Percentiles rank a stretch among this genome's conserved stretches.
Evolutionary conservation across 805 yeast genomes (phyloP).

Genomic region (Candida bentonensis): DNA sequence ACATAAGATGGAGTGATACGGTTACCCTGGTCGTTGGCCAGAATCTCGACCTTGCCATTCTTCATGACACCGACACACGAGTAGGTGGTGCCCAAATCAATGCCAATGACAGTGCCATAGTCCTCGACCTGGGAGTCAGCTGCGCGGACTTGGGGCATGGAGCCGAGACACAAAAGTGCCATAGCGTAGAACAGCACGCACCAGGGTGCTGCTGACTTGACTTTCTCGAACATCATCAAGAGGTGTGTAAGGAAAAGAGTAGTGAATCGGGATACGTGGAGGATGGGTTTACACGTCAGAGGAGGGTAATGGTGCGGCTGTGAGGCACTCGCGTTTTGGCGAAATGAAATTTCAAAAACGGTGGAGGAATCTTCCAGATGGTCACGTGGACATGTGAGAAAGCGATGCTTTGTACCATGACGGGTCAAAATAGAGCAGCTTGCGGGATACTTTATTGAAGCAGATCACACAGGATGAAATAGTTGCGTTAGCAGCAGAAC

Average conservation of each 20-base stretch:
- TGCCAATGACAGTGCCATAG: slow-evolving; percentile 59
- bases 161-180: slow-evolving; percentile 14
- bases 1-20: slow-evolving; percentile 94
- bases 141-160: slow-evolving; percentile 4
- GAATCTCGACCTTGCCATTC: slow-evolving; percentile 77
- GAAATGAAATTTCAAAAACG: no score
- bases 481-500: no score
- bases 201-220: slow-evolving; percentile 15
- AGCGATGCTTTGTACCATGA: no score
- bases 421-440: no score
- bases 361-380: no score
- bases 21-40: slow-evolving; percentile 94
- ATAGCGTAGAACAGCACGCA: slow-evolving; percentile 22
- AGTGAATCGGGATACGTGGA: no score
- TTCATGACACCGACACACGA: slow-evolving; percentile 89
- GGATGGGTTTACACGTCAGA: no score
- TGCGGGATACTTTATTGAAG: no score
- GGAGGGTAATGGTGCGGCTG: no score
- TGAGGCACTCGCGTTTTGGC: no score
- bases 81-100: slow-evolving; percentile 95
- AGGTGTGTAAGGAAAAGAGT: neutral
- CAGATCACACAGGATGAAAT: no score
- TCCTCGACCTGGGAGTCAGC: slow-evolving; percentile 23
- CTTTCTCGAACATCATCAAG: neutral
- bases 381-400: no score